Conservation (phyloP, 129 eudicot species). For the Helichrysum umbraculigerum region DNA sequence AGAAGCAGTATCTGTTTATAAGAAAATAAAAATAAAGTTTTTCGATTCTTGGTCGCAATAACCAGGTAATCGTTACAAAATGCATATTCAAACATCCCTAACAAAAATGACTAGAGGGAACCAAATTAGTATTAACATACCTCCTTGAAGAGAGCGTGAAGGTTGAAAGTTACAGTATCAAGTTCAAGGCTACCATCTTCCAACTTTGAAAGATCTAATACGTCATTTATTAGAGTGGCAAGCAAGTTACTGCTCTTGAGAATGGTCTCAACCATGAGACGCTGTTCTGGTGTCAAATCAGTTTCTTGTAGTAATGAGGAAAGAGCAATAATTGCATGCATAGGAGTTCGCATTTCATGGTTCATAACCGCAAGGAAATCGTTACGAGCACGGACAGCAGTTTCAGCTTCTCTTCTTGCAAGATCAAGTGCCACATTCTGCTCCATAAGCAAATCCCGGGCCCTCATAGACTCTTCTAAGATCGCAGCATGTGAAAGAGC, state of each 20-base stretch:
- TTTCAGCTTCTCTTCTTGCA: slow-evolving; percentile 96
- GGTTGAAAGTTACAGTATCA: slow-evolving; percentile 67
- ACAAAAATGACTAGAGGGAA: neutral
- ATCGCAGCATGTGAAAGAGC: slow-evolving; percentile 99
- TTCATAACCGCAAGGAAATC: slow-evolving; percentile 99
- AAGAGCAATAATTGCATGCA: slow-evolving; percentile 93
- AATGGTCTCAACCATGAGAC: slow-evolving; percentile 91
- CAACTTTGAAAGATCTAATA: slow-evolving; percentile 87
- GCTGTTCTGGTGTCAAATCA: slow-evolving; percentile 89
- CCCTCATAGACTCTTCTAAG: slow-evolving; percentile 95
- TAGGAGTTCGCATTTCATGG: slow-evolving; percentile 98
- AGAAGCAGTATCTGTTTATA: slow-evolving; percentile 1
- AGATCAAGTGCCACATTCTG: slow-evolving; percentile 96
- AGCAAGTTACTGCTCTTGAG: slow-evolving; percentile 89
- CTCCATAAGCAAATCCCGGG: slow-evolving; percentile 86
- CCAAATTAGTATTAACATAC: slow-evolving; percentile 28
- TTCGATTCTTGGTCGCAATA: neutral
- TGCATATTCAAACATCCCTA: neutral
- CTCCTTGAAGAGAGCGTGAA: slow-evolving; percentile 80
- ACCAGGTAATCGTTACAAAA: neutral
- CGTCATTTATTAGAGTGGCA: slow-evolving; percentile 89
- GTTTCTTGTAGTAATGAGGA: slow-evolving; percentile 83
- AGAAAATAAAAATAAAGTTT: neutral
- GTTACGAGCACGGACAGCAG: slow-evolving; percentile 92
- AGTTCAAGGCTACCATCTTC: slow-evolving; percentile 98